Evolutionary conservation across 2,329 filamentous ascomycete species (phyloP).

Genomic region (Claviceps pusilla): DNA sequence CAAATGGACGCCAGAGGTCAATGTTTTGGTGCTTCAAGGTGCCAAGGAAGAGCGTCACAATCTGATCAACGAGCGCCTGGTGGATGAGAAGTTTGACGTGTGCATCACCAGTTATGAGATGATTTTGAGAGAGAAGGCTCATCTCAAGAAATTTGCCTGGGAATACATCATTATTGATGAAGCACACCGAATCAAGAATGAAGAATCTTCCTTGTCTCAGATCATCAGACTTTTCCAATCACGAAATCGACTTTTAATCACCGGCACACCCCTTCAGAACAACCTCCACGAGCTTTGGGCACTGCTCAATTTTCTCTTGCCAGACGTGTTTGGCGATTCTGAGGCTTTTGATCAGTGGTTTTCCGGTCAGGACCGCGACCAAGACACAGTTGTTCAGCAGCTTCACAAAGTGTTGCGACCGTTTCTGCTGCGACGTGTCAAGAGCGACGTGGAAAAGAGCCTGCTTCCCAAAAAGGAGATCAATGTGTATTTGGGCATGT

Average conservation of each 20-base stretch:
- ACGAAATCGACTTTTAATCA: constrained; percentile 86
- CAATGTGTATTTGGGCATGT: constrained; percentile 95
- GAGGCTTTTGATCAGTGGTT: constrained; percentile 99
- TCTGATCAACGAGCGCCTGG: constrained; percentile 79
- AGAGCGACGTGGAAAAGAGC: constrained; percentile 96
- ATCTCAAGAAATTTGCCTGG: constrained; percentile 96
- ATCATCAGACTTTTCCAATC: constrained; percentile 95
- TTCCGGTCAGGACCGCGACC: constrained; percentile 73
- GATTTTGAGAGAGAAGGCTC: constrained; percentile 87
- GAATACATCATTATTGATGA: constrained; percentile 99
- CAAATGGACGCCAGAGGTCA: constrained; percentile 89
- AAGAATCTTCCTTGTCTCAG: constrained; percentile 90
- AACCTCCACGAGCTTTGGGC: constrained; percentile 98
- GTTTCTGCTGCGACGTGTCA: constrained; percentile 89
- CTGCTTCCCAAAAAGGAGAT: constrained; percentile 92
- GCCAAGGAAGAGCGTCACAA: constrained; percentile 83
- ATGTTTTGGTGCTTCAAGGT: constrained; percentile 85
- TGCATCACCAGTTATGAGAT: constrained; percentile 99
- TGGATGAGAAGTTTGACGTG: constrained; percentile 91
- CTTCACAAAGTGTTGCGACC: constrained; percentile 84
- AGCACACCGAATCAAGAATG: constrained; percentile 96
- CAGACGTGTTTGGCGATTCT: constrained; percentile 92
- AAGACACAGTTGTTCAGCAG: constrained; percentile 91
- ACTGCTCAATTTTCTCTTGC: constrained; percentile 89
- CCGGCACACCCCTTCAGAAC: constrained; percentile 91